Percentiles rank a stretch among this genome's conserved stretches.
These are phyloP conservation scores for Xylogone sp. DNA, from an alignment of 2,329 filamentous ascomycete species.

Conservation along the genomic window DNA sequence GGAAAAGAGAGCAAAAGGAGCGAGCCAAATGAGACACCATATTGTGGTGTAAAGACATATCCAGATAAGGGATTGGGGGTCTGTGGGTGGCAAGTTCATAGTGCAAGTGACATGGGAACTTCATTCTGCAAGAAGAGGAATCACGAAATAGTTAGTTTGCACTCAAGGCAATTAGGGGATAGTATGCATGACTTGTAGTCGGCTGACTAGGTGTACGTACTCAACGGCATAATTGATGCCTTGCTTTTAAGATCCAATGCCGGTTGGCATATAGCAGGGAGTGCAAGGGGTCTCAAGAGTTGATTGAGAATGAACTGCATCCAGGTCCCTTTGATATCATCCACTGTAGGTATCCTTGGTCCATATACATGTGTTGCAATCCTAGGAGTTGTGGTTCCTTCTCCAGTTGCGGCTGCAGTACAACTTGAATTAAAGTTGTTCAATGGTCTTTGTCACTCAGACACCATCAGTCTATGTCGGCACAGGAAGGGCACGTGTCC, in stretches of 20 bases:
- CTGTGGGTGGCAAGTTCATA: neutral
- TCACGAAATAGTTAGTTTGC: constrained; percentile 24
- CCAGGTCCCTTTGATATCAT: too few species aligned
- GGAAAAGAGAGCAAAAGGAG: constrained; percentile 3
- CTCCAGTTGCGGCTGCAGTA: neutral
- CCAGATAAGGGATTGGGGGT: neutral
- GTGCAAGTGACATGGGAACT: constrained; percentile 4
- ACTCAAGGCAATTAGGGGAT: constrained; percentile 16
- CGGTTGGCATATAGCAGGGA: constrained; percentile 12
- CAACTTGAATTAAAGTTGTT: neutral
- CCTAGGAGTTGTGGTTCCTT: neutral
- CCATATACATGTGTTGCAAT: neutral
- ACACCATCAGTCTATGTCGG: neutral
- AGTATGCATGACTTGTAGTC: constrained; percentile 19
- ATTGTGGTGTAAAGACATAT: neutral
- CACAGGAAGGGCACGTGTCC: neutral
- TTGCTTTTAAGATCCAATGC: constrained; percentile 10
- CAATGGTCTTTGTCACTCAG: neutral
- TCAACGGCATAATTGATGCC: constrained; percentile 25
- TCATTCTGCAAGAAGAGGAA: constrained; percentile 18
- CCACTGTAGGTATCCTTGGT: neutral
- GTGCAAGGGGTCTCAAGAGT: too few species aligned
- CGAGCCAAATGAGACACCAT: constrained; percentile 2
- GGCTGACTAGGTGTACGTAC: constrained; percentile 28
- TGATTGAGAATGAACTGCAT: neutral